Evolutionary conservation across 1,139 yeast genomes (phyloP).

Genomic region (Blastobotrys illinoisensis): DNA sequence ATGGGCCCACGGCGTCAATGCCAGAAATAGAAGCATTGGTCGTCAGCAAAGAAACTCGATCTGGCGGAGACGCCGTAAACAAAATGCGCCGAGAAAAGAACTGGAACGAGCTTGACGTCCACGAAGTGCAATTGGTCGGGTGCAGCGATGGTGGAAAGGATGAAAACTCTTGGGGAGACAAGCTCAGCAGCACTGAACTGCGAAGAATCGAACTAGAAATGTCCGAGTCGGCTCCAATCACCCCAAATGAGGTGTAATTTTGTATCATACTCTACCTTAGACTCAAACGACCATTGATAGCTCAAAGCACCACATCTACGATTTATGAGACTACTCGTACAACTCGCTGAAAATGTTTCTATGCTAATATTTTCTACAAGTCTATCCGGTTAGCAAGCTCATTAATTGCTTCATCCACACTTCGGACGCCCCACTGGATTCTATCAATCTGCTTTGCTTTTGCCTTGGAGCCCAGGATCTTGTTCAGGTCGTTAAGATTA

Average conservation of each 20-base stretch:
- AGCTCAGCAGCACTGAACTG: slow-evolving; percentile 73
- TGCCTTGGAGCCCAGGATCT: slow-evolving; percentile 35
- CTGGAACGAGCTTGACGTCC: slow-evolving; percentile 48
- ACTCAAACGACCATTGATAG: too few relatives aligned
- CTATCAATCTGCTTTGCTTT: slow-evolving; percentile 50
- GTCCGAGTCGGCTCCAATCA: background rate
- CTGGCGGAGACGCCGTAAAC: slow-evolving; percentile 74
- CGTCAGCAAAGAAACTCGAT: slow-evolving; percentile 70
- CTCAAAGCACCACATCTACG: too few relatives aligned
- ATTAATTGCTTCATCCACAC: slow-evolving; percentile 50
- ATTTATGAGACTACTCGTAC: too few relatives aligned
- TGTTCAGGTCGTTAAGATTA: slow-evolving; percentile 21
- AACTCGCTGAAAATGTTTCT: too few relatives aligned
- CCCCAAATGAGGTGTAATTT: slow-evolving; percentile 4
- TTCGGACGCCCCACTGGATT: slow-evolving; percentile 65
- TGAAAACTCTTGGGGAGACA: slow-evolving; percentile 57
- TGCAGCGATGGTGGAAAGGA: slow-evolving; percentile 40
- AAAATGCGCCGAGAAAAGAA: slow-evolving; percentile 52
- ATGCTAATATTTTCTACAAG: background rate
- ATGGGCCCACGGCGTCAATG: slow-evolving; percentile 90
- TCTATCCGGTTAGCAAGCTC: slow-evolving; percentile 33
- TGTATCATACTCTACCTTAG: background rate
- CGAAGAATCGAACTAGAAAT: slow-evolving; percentile 33
- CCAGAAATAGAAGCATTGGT: slow-evolving; percentile 72
- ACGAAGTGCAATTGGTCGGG: slow-evolving; percentile 68